These are phyloP conservation scores for Biscutella laevigata DNA, from an alignment of 441 rosid species.

Conservation along the genomic window DNA sequence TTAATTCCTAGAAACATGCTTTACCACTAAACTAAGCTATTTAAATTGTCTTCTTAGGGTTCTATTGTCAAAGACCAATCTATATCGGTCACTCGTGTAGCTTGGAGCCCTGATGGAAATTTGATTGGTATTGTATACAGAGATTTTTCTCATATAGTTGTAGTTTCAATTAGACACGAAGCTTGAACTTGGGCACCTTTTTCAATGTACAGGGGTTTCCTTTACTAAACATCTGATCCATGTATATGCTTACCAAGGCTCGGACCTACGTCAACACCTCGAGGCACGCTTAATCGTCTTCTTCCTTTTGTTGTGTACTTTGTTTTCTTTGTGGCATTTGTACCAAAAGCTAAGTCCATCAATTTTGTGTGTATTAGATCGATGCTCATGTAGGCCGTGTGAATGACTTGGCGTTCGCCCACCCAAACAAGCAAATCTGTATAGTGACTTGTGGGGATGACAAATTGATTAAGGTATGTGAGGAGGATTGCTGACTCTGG, in stretches of 20 bases:
- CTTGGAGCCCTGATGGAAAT: slow-evolving; percentile 32
- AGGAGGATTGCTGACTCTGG: background rate
- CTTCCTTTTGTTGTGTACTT: background rate
- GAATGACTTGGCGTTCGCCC: slow-evolving; percentile 56
- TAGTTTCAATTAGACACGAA: background rate
- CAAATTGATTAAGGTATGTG: slow-evolving; percentile 59
- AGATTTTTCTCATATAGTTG: slow-evolving; percentile 1
- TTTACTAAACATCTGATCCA: slow-evolving; percentile 70
- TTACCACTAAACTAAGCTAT: background rate
- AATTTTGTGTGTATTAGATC: slow-evolving; percentile 30
- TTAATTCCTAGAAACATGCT: background rate
- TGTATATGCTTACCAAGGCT: slow-evolving; percentile 44
- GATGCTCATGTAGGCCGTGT: slow-evolving; percentile 63
- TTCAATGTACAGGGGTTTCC: slow-evolving; percentile 48
- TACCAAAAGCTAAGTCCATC: background rate
- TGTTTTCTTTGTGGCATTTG: background rate
- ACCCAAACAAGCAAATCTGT: slow-evolving; percentile 51
- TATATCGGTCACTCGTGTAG: slow-evolving; percentile 25
- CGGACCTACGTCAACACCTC: slow-evolving; percentile 47
- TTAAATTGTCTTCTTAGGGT: slow-evolving; percentile 7
- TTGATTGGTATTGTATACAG: slow-evolving; percentile 20
- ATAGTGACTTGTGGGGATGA: slow-evolving; percentile 75
- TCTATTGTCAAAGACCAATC: slow-evolving; percentile 25
- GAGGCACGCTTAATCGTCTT: slow-evolving; percentile 34
- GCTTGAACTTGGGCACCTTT: slow-evolving; percentile 12